Base-by-base conservation (phyloP, 31 red algal species). In the Bonnemaisonia californica region DNA sequence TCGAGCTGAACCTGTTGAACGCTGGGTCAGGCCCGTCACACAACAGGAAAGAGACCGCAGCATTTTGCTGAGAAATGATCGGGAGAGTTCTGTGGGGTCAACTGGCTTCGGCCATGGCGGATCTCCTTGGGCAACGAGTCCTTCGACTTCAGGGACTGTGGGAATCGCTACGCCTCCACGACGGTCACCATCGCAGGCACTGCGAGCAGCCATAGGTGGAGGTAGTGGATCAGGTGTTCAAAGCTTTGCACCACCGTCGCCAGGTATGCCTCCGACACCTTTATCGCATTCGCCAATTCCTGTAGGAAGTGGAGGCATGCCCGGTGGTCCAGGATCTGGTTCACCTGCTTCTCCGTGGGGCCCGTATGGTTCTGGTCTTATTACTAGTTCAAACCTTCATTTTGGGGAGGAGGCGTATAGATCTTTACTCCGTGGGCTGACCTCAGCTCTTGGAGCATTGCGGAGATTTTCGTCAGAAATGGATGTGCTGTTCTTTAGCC, bases 1-100 rank as follows among this genome's bases (percentile, higher is more conserved):
- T 58, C 61, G 88, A 61, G 88, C 88, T 24, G 80, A 85, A 69
- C 88, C 88, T n/a, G 66, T 91, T 35, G 88, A 84, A 55, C 71
- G 88, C 65, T 91, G 80, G 80, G 88, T 91, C n/a, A 54, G 88
- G 18, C 88, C 88, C 2, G 71, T 91, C 13, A 74, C 88, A 3
- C 63, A 56, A 58, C 80, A 70, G 4, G 88, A 91, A 74, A 62
- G 61, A 55, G 80, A 85, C 16, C 79, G 88, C 12, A 85, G 88
- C 74, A 62, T 78, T 16, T 60, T 89, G 27, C 59, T 78, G 16
- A 69, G 72, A 16, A 34, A 61, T 2, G 76, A 80, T 21, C 48
- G 66, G 39, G 80, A 91, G 11, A 59, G 61, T 26, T 42, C 41
- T 41, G 29, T 29, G 26, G 23, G 7, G 26, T 12, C 3, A n/a